Evolutionary conservation across 2,329 filamentous ascomycete species (phyloP).

Genomic region (Colletotrichum sp.): DNA sequence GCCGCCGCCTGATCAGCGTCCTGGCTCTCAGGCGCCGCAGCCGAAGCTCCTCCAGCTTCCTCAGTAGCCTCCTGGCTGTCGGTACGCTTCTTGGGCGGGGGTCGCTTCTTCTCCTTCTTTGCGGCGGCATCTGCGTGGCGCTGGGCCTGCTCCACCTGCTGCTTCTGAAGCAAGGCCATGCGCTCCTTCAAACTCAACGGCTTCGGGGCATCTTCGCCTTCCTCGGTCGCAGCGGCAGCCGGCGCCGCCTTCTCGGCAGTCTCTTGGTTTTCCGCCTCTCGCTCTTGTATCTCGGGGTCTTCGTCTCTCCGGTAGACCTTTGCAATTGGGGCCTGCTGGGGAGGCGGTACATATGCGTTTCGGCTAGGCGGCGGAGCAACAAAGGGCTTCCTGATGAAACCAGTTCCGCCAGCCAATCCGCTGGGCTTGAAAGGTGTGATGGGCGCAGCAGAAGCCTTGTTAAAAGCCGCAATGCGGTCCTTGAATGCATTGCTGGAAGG

Average conservation of each 20-base stretch:
- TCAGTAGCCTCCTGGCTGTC: slow-evolving; percentile 49
- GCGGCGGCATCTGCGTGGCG: slow-evolving; percentile 78
- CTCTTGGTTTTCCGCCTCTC: slow-evolving; percentile 69
- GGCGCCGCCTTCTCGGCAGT: slow-evolving; percentile 72
- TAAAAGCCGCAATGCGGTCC: slow-evolving; percentile 97
- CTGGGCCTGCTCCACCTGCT: slow-evolving; percentile 88
- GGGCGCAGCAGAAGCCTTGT: slow-evolving; percentile 84
- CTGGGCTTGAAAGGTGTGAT: slow-evolving; percentile 88
- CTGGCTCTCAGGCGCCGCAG: slow-evolving; percentile 20
- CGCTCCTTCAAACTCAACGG: slow-evolving; percentile 93
- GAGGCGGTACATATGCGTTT: slow-evolving; percentile 85
- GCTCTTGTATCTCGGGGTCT: slow-evolving; percentile 74
- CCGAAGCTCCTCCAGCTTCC: slow-evolving; percentile 23
- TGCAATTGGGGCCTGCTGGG: slow-evolving; percentile 70
- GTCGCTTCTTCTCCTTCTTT: slow-evolving; percentile 87
- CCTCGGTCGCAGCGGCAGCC: slow-evolving; percentile 49
- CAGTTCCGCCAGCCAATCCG: slow-evolving; percentile 62
- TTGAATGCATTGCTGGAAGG: slow-evolving; percentile 80
- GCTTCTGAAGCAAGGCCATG: slow-evolving; percentile 91
- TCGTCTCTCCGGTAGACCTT: slow-evolving; percentile 88
- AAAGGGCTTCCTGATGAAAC: slow-evolving; percentile 96
- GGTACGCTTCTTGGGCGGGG: slow-evolving; percentile 68
- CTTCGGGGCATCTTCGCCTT: slow-evolving; percentile 79
- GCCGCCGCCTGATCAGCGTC: slow-evolving; percentile 52
- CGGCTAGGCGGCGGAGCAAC: slow-evolving; percentile 93